Conservation (phyloP, 1,284 basidiomycete species). For the Afroboletus lepidellus region DNA sequence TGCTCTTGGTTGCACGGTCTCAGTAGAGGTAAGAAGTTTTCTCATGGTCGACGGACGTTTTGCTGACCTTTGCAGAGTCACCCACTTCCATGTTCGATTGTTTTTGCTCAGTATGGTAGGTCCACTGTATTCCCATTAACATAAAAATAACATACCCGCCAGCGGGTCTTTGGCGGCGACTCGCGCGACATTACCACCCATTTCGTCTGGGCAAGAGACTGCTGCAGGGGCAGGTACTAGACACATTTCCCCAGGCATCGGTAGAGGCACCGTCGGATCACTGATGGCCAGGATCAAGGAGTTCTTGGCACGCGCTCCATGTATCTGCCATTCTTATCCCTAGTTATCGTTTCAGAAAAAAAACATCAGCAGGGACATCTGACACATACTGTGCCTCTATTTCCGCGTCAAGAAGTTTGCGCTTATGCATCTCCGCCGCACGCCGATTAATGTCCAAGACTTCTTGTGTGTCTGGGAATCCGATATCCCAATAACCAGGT, state of each 20-base stretch:
- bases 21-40: conserved; percentile 22
- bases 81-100: conserved; percentile 36
- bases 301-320: conserved; percentile 15
- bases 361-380: background rate
- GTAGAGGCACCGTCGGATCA: conserved; percentile 2
- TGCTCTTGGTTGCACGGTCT: conserved; percentile 17
- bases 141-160: conserved; percentile 1
- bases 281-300: conserved; percentile 16
- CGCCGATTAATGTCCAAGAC: conserved; percentile 68
- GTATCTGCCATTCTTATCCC: conserved; percentile 30
- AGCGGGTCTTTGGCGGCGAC: conserved; percentile 34
- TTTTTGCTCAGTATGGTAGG: conserved; percentile 42
- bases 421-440: conserved; percentile 68
- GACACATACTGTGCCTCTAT: conserved; percentile 52
- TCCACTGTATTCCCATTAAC: conserved; percentile 3
- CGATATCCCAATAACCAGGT: conserved; percentile 85
- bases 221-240: conserved; percentile 24
- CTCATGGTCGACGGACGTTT: background rate
- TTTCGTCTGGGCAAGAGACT: conserved; percentile 32
- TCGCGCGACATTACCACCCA: conserved; percentile 33
- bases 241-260: conserved; percentile 32
- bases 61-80: conserved; percentile 32
- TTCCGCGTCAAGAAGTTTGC: conserved; percentile 57
- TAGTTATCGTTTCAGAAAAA: conserved; percentile 16
- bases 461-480: conserved; percentile 84